Evolutionary conservation across 345 rosid species (phyloP), one percentile per base, ranked within the genome.

Genomic region (Bruguiera gymnorhiza): DNA sequence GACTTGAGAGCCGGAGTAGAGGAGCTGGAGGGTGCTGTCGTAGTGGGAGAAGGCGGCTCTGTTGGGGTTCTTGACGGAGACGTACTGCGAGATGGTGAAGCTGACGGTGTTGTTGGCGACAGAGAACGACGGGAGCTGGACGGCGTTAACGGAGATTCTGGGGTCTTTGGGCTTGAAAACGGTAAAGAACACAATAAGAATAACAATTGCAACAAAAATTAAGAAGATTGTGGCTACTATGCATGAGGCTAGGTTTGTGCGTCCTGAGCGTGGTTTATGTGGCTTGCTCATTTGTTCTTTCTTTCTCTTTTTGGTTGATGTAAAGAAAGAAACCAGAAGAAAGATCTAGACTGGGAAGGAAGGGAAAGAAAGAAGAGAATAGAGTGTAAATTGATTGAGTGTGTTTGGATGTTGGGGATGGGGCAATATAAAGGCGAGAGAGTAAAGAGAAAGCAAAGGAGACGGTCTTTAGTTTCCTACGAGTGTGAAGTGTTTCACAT

Each of bases 51-150:
- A 96, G 48, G 68, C 83, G 72, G 90, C 98, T 60, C 79, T 82
- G 87, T 92, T 96, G 2, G 97, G 93, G 85, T 96, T 96, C 66
- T 72, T 78, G 69, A 96, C 84, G 77, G 97, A 75, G 81, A 89
- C 86, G 87, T 92, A 89, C 75, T 89, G 97, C 37, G 98, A 86
- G 80, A 96, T 85, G 36, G 93, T 88, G 85, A 96, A 92, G 86
- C 83, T 90, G 37, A 88, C 98, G 27, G 96, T 77, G 87, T 85
- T 84, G 90, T 92, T 89, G 63, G 88, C 70, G 80, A 87, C 76
- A 70, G 98, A 81, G 84, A 96, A 96, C 0, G 99, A 92, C 6
- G 99, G 99, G 8, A 96, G 92, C 68, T 96, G 97, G 64, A 96
- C 83, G 83, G 96, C 81, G 81, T 70, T 89, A 54, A 91, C 96